These are phyloP conservation scores for Lachnellula occidentalis DNA, from an alignment of 2,329 filamentous ascomycete genomes.

Conservation along the genomic window DNA sequence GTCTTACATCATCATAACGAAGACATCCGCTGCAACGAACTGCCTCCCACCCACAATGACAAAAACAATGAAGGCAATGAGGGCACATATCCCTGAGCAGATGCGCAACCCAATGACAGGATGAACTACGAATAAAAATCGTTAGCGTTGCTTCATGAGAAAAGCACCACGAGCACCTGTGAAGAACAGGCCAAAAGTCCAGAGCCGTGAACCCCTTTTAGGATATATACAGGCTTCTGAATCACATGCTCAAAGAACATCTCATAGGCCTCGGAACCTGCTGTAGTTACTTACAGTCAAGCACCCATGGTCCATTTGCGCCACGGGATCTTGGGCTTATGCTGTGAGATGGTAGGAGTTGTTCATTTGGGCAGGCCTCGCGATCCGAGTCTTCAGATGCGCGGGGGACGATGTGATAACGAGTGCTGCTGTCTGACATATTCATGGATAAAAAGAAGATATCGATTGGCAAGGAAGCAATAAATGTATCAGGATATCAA, in stretches of 20 bases:
- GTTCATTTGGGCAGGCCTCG: background rate
- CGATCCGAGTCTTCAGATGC: slow-evolving; percentile 6
- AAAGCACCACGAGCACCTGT: too few relatives aligned
- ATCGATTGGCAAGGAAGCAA: background rate
- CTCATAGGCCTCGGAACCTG: too few relatives aligned
- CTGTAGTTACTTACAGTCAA: background rate
- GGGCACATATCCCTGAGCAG: background rate
- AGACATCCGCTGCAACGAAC: slow-evolving; percentile 3
- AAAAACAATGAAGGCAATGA: background rate
- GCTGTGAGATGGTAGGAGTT: background rate
- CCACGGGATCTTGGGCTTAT: background rate
- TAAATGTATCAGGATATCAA: background rate
- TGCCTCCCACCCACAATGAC: background rate
- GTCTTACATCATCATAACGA: slow-evolving; percentile 6
- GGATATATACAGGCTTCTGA: too few relatives aligned
- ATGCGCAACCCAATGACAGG: background rate
- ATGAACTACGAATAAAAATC: background rate
- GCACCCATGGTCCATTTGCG: background rate
- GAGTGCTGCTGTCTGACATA: slow-evolving; percentile 36
- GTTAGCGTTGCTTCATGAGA: too few relatives aligned
- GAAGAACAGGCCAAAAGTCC: too few relatives aligned
- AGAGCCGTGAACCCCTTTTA: too few relatives aligned
- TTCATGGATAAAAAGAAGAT: background rate
- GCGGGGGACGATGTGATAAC: slow-evolving; percentile 4
- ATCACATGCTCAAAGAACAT: too few relatives aligned